Percentiles rank a stretch among this genome's conserved stretches.
Evolutionary conservation across 169 alveolate species (phyloP).

Genomic region (Plasmodium cynomolgi): DNA sequence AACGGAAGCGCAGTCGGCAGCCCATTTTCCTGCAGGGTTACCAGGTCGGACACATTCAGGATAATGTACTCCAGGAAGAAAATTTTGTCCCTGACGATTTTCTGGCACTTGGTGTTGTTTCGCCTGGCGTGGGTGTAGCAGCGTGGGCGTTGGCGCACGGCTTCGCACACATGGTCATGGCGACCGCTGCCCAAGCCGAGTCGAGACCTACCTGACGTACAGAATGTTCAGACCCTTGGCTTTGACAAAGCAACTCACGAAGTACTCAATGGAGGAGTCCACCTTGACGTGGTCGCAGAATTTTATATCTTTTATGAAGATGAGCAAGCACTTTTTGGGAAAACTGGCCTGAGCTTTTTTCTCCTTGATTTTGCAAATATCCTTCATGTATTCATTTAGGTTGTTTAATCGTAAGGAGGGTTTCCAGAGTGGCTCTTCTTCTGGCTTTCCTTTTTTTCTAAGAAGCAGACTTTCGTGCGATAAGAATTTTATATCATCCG

Average conservation of each 20-base stretch:
- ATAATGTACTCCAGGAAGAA: constrained; percentile 51
- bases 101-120: constrained; percentile 43
- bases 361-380: constrained; percentile 4
- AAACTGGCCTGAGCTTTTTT: background rate
- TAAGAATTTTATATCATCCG: constrained; percentile 73
- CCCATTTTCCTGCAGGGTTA: constrained; percentile 2
- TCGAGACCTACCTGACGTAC: constrained; percentile 35
- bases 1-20: background rate
- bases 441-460: constrained; percentile 22
- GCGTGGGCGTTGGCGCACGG: background rate
- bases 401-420: constrained; percentile 37
- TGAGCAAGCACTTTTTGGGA: constrained; percentile 25
- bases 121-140: background rate
- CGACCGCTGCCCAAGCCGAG: background rate
- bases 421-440: constrained; percentile 72
- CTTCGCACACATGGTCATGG: background rate
- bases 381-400: constrained; percentile 22
- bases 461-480: constrained; percentile 68
- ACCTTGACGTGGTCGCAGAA: background rate
- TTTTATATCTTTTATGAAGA: constrained; percentile 59
- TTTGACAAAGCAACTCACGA: constrained; percentile 57
- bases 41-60: constrained; percentile 15
- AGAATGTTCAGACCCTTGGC: constrained; percentile 7
- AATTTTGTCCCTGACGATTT: constrained; percentile 46
- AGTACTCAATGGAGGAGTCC: constrained; percentile 28